Base-by-base conservation (phyloP, 2,329 filamentous ascomycete genomes). In the Xylaria multiplex region DNA sequence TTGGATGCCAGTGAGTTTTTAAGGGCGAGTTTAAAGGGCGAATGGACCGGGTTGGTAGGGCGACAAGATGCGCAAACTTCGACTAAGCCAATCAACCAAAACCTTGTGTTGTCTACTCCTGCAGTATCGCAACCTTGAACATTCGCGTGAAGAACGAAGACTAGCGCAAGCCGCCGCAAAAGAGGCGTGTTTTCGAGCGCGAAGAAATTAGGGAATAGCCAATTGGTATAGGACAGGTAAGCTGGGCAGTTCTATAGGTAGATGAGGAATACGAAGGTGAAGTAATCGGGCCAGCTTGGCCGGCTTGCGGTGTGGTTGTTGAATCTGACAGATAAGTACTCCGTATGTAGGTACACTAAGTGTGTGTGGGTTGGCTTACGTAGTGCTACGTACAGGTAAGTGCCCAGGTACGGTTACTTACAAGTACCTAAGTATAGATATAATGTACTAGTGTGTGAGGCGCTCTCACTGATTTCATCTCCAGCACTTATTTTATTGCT, bases 201-300 rank as follows among this genome's bases (percentile, higher is more conserved):
- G 8, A 14, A 30, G n/a, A 24, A 37, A 37, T 8, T 37, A 37
- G 35, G 35, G 35, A 37, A 37, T 37, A 37, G 8, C 35, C 35
- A 37, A 13, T 37, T 13, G 35, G 35, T 37, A 37, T 16, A 14
- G 56, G 19, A n/a, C 22, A 49, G 37, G 27, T 16, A 45, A 27
- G 2, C 27, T 5, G 27, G 11, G 22, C 8, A 43, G 27, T 27
- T 27, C 2, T 3, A 5, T 27, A 27, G 27, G 27, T 32, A 59
- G 22, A 35, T 50, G 37, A 27, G 22, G 57, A n/a, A 60, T 43
- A 46, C 35, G 46, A 42, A 5, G 37, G 37, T 13, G 13, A 40
- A 40, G 37, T 40, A 14, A 46, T 54, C 40, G 40, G 49, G 59
- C 59, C 59, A 62, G 59, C 49, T 55, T 55, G 54, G 59, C 59